phyloP scores from a whole-genome alignment of 2,329 filamentous ascomycete species.

The Hysterium pulicare region DNA sequence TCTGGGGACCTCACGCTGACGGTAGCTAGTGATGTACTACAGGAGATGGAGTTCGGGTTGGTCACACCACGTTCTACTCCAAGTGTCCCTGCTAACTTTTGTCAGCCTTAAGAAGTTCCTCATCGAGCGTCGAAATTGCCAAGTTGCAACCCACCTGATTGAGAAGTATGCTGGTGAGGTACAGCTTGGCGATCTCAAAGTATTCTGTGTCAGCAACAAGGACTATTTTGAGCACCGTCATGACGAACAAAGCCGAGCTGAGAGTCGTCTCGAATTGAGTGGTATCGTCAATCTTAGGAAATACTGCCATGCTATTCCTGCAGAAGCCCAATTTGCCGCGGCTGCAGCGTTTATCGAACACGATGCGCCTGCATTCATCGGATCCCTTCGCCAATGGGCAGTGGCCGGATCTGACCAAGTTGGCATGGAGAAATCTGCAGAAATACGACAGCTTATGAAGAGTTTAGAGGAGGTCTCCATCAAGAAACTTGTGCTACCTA shows the following conservation, averaged over 20 bases:
- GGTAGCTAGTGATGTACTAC: conserved; percentile 4
- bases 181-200: conserved; percentile 9
- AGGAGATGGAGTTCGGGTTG: conserved; percentile 11
- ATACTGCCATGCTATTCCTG: conserved; percentile 12
- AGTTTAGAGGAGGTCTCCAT: conserved; percentile 7
- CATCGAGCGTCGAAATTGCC: conserved; percentile 9
- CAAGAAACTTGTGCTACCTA: conserved; percentile 10
- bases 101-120: conserved; percentile 11
- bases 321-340: conserved; percentile 10
- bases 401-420: conserved; percentile 4
- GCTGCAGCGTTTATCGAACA: conserved; percentile 9
- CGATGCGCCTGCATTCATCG: conserved; percentile 11
- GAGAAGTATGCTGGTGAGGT: conserved; percentile 7
- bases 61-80: not conserved
- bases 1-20: not conserved
- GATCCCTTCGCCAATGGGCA: conserved; percentile 11
- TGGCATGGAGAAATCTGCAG: conserved; percentile 1
- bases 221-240: conserved; percentile 12
- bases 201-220: conserved; percentile 12
- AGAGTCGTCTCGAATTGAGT: conserved; percentile 11
- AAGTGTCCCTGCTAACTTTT: not conserved
- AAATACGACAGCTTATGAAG: conserved; percentile 8
- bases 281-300: conserved; percentile 10
- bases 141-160: conserved; percentile 9
- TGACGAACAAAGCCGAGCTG: conserved; percentile 11